Percentiles rank a stretch among this genome's conserved stretches.
These are phyloP conservation scores for Ustanciosporium gigantosporum DNA, from an alignment of 1,284 basidiomycete genomes.

Conservation along the genomic window DNA sequence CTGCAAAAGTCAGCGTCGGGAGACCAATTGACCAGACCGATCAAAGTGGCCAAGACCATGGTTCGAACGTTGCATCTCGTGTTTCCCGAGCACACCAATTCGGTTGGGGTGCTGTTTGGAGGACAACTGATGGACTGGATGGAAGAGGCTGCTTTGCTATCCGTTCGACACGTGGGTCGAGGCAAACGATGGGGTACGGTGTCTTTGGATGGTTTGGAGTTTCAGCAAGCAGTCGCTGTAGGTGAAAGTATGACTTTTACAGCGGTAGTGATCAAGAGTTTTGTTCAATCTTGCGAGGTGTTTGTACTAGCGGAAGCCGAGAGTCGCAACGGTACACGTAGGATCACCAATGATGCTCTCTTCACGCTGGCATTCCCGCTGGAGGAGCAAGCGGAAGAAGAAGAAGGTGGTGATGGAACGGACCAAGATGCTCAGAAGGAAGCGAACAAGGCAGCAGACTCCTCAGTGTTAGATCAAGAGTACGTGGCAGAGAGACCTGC, in stretches of 20 bases:
- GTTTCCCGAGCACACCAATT: constrained; percentile 52
- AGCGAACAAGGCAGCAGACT: too few species aligned
- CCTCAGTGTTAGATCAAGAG: neutral
- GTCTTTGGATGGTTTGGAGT: constrained; percentile 47
- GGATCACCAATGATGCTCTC: constrained; percentile 48
- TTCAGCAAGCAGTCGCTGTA: constrained; percentile 37
- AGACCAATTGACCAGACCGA: constrained; percentile 7
- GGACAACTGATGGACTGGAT: constrained; percentile 55
- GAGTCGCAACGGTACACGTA: constrained; percentile 24
- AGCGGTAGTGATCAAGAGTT: constrained; percentile 38
- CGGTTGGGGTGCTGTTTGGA: constrained; percentile 42
- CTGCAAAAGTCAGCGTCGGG: too few species aligned
- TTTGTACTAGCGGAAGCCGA: constrained; percentile 48
- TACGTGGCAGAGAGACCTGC: constrained; percentile 1
- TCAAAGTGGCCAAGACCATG: constrained; percentile 39
- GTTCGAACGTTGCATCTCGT: constrained; percentile 43
- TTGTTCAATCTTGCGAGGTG: constrained; percentile 42
- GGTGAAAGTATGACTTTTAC: constrained; percentile 47
- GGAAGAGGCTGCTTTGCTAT: constrained; percentile 44
- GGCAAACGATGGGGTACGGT: constrained; percentile 44
- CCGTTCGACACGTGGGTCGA: constrained; percentile 23
- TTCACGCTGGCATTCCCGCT: constrained; percentile 44
- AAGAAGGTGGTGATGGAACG: too few species aligned
- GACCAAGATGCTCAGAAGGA: constrained; percentile 1
- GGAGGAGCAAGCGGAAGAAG: too few species aligned